Evolutionary conservation across 2,329 filamentous ascomycete genomes (phyloP).

Genomic region (Trichoderma sp.): DNA sequence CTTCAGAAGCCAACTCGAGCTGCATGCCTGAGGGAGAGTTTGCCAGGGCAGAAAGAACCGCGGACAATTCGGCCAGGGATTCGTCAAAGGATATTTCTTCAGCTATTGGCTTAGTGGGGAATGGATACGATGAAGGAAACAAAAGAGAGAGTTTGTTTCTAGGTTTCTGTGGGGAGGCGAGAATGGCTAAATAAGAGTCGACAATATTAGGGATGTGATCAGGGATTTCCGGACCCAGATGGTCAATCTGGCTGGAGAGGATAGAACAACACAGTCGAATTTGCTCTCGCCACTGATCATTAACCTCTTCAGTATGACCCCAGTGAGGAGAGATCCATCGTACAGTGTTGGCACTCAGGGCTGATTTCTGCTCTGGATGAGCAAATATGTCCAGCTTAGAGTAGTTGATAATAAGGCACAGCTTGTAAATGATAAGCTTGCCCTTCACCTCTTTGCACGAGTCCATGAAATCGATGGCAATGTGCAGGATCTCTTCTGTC

Average conservation of each 20-base stretch:
- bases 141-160: constrained; percentile 76
- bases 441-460: constrained; percentile 84
- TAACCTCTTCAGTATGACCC: constrained; percentile 71
- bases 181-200: constrained; percentile 79
- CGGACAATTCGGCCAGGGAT: constrained; percentile 81
- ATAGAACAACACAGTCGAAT: constrained; percentile 92
- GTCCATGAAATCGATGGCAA: constrained; percentile 91
- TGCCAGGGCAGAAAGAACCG: constrained; percentile 78
- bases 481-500: constrained; percentile 81
- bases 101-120: constrained; percentile 68
- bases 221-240: constrained; percentile 76
- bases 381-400: constrained; percentile 78
- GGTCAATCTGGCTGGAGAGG: constrained; percentile 77
- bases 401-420: constrained; percentile 90
- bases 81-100: constrained; percentile 72
- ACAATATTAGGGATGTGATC: constrained; percentile 90
- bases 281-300: constrained; percentile 87
- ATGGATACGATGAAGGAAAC: constrained; percentile 88
- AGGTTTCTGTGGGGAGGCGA: constrained; percentile 49
- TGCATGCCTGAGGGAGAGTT: constrained; percentile 69
- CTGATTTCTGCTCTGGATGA: constrained; percentile 69
- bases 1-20: constrained; percentile 65
- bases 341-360: constrained; percentile 76
- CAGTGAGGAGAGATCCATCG: constrained; percentile 93
- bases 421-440: constrained; percentile 86